Conservation (phyloP, 2,329 filamentous ascomycete genomes). For the Trichoderma polysporum region DNA sequence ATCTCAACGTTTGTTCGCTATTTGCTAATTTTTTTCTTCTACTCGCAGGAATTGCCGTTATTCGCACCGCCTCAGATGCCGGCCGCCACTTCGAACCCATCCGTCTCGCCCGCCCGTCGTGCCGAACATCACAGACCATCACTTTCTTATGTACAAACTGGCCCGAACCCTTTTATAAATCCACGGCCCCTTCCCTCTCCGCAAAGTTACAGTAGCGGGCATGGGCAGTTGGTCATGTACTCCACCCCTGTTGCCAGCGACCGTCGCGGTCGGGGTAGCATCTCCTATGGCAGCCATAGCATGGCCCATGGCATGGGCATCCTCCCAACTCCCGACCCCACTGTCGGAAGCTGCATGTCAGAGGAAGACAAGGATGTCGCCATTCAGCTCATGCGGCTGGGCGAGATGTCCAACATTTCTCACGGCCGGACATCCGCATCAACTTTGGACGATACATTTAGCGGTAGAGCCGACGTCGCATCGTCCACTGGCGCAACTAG, state of each 20-base stretch:
- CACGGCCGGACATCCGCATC: conserved; percentile 92
- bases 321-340: conserved; percentile 93
- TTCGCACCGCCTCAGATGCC: conserved; percentile 95
- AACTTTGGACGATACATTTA: conserved; percentile 89
- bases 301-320: conserved; percentile 50
- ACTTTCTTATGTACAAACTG: conserved; percentile 72
- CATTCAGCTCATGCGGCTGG: conserved; percentile 92
- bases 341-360: conserved; percentile 92
- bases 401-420: conserved; percentile 89
- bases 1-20: conserved; percentile 6
- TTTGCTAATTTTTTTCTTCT: conserved; percentile 34
- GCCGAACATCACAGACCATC: conserved; percentile 65
- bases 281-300: conserved; percentile 52
- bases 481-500: conserved; percentile 85
- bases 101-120: conserved; percentile 85
- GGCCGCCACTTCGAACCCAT: conserved; percentile 93
- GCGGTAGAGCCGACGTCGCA: conserved; percentile 79
- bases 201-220: conserved; percentile 64
- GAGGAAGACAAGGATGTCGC: conserved; percentile 94
- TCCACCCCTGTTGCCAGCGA: conserved; percentile 61
- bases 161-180: conserved; percentile 78
- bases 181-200: conserved; percentile 79
- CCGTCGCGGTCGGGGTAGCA: conserved; percentile 65
- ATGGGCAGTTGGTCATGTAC: conserved; percentile 54
- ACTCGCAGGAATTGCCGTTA: conserved; percentile 79